Evolutionary conservation across 371 early-diverging fungal species (phyloP).

Genomic region (Chytridium lagenaria): DNA sequence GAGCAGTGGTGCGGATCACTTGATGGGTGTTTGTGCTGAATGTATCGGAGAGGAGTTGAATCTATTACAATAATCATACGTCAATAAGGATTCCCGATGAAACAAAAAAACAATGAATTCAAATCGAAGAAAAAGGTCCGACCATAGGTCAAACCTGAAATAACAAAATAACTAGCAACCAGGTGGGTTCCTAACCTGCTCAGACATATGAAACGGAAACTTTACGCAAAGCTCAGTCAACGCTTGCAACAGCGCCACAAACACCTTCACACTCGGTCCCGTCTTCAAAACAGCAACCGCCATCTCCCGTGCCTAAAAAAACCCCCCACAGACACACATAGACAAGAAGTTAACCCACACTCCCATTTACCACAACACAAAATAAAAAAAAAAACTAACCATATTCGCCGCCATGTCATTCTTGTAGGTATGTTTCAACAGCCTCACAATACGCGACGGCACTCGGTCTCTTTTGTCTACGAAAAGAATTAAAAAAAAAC

Average conservation of each 20-base stretch:
- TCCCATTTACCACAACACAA: background rate
- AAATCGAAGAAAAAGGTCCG: too few species aligned
- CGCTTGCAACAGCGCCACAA: background rate
- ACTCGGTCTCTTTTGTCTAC: background rate
- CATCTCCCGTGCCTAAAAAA: background rate
- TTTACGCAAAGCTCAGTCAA: background rate
- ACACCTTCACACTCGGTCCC: background rate
- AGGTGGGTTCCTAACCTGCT: too few species aligned
- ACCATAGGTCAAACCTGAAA: too few species aligned
- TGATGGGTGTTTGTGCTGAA: too few species aligned
- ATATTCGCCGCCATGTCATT: background rate
- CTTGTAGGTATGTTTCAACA: background rate
- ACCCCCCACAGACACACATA: too few species aligned
- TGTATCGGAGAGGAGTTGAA: too few species aligned
- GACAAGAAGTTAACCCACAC: too few species aligned
- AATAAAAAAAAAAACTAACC: background rate
- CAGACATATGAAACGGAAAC: background rate
- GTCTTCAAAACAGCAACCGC: background rate
- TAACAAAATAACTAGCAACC: too few species aligned
- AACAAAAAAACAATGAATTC: too few species aligned
- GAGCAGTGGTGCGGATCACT: too few species aligned
- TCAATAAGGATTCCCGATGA: too few species aligned
- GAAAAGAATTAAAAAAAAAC: background rate
- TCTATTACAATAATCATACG: too few species aligned
- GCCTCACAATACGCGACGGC: background rate